Evolutionary conservation across 1,284 basidiomycete genomes (phyloP).

Genomic region (Thecaphora frezii): DNA sequence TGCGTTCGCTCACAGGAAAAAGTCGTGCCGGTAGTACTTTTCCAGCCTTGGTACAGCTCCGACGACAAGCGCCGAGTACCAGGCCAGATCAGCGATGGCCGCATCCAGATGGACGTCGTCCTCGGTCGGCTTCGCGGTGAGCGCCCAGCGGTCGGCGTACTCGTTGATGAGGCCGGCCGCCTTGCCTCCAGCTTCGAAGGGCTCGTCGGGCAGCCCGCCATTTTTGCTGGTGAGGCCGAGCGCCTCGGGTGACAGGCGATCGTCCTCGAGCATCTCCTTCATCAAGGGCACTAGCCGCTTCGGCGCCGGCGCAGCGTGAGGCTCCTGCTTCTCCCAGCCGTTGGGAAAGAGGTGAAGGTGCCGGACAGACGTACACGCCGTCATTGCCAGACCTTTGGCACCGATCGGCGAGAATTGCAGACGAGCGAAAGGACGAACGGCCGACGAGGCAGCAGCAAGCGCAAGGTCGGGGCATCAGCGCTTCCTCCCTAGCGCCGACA

Average conservation of each 20-base stretch:
- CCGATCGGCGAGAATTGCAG: no score
- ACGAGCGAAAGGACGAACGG: no score
- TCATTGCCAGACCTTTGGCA: slow-evolving; percentile 33
- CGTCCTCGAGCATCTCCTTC: slow-evolving; percentile 10
- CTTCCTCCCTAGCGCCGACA: no score
- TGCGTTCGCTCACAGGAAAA: slow-evolving; percentile 30
- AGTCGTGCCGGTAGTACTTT: slow-evolving; percentile 22
- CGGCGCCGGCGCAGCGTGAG: background rate
- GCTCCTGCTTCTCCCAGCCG: slow-evolving; percentile 7
- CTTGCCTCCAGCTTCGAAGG: slow-evolving; percentile 3
- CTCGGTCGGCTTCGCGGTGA: background rate
- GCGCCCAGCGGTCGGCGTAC: slow-evolving; percentile 18
- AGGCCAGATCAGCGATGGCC: slow-evolving; percentile 12
- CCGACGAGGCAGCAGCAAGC: no score
- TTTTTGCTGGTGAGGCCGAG: slow-evolving; percentile 8
- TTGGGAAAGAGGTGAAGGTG: slow-evolving; percentile 17
- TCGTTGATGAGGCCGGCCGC: slow-evolving; percentile 11
- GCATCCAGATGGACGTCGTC: background rate
- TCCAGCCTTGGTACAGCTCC: slow-evolving; percentile 16
- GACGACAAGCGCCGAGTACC: slow-evolving; percentile 15
- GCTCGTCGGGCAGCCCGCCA: slow-evolving; percentile 8
- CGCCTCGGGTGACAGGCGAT: slow-evolving; percentile 1
- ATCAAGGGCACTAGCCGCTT: slow-evolving; percentile 12
- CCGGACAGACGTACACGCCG: slow-evolving; percentile 5
- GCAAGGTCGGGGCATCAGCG: no score